Base-by-base conservation (phyloP, 257 asterid genomes). In the Euphrasia confusa region DNA sequence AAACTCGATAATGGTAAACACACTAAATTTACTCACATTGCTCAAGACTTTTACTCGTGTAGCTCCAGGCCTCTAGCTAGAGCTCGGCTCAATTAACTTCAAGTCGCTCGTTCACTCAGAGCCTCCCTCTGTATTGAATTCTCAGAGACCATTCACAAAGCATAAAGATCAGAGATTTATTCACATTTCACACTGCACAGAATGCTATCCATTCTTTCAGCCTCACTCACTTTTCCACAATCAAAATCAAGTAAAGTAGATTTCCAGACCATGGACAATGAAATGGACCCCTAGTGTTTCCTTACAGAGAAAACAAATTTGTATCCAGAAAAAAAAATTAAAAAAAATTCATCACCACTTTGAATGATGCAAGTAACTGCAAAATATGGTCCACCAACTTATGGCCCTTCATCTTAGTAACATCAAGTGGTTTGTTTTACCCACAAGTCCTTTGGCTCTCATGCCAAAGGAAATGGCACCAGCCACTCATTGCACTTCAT, bases 381-480 rank as follows among this genome's bases (percentile, higher is more conserved):
- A 24, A 63, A 39, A 56, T 14, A 62, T 35, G 71, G 64, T 57
- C 70, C 62, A 67, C 33, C 18, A 62, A 24, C 24, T 24, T 35
- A 17, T 27, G 35, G 64, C 6, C 58, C 53, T 26, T 65, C 35
- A 18, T 55, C 62, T 42, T 59, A 42, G 32, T 54, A 26, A 53
- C 33, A 72, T 56, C 53, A 52, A 55, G 57, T 64, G 64, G 63
- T 18, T 27, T 45, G 21, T 49, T 47, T 47, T 30, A 58, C 56
- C 42, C 42, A 37, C 24, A 27, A 27, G 26, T 24, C 18, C 3
- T 55, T 33, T 37, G 58, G 7, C 49, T 68, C 49, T 68, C 67
- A 18, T 60, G 58, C 35, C 49, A 21, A 18, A 68, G 33, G 26
- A 39, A 48, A 39, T 10, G 15, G 6, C 50, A 49, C 54, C 9